These are phyloP conservation scores for Metschnikowia similis DNA, from an alignment of 805 yeast genomes.

Conservation along the genomic window DNA sequence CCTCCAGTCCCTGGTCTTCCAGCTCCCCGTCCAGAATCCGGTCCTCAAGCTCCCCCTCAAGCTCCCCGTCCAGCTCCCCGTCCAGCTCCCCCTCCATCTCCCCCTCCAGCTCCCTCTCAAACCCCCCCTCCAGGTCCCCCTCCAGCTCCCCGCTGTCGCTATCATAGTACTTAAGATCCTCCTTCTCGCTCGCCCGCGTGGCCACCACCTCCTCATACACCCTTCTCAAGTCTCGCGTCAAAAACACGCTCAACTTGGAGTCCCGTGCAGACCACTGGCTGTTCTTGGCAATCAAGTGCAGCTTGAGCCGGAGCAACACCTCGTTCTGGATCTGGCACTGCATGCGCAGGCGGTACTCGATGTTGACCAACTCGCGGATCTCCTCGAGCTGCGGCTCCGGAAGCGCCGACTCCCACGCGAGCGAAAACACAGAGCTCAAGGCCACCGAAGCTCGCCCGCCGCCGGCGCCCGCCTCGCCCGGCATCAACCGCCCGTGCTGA, in stretches of 20 bases:
- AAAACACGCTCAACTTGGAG: constrained; percentile 25
- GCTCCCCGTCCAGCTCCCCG: too few species aligned
- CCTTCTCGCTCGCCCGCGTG: constrained; percentile 26
- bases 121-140: neutral
- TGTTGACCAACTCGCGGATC: constrained; percentile 28
- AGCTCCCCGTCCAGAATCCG: too few species aligned
- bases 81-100: neutral
- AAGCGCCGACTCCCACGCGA: constrained; percentile 20
- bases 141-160: constrained; percentile 17
- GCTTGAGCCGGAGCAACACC: constrained; percentile 28
- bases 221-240: constrained; percentile 23
- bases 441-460: constrained; percentile 3
- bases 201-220: constrained; percentile 27
- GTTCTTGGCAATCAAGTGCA: constrained; percentile 27
- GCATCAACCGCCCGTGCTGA: constrained; percentile 19
- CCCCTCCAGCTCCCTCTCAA: too few species aligned
- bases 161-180: constrained; percentile 22
- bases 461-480: neutral
- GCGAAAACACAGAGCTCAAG: constrained; percentile 23
- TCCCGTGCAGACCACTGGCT: constrained; percentile 35
- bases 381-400: constrained; percentile 27
- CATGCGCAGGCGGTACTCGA: constrained; percentile 31
- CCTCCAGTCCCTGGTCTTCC: too few species aligned
- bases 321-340: constrained; percentile 33
- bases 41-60: too few species aligned